Conservation (phyloP, 129 eudicot species). For the Flaveria linearis region DNA sequence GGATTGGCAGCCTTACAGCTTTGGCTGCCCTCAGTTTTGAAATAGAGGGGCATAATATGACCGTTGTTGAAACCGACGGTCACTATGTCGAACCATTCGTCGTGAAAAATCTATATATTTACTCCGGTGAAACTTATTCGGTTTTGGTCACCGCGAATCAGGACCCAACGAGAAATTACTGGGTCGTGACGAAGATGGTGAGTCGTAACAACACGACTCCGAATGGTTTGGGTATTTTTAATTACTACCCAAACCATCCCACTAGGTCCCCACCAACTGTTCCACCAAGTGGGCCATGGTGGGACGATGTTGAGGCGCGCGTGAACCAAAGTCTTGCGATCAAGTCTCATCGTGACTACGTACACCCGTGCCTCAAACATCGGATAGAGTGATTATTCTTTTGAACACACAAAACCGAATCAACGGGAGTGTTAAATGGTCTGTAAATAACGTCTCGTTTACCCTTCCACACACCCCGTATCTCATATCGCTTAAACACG, state of each 20-base stretch:
- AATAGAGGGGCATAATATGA: constrained; percentile 95
- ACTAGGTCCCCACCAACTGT: constrained; percentile 53
- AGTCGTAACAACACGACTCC: constrained; percentile 60
- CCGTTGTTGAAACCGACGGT: constrained; percentile 92
- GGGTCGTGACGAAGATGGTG: constrained; percentile 61
- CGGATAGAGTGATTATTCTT: constrained; percentile 62
- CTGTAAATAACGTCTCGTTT: constrained; percentile 71
- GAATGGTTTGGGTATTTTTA: constrained; percentile 58
- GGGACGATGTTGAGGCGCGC: constrained; percentile 53
- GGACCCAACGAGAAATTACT: constrained; percentile 76
- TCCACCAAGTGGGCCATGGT: constrained; percentile 68
- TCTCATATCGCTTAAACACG: constrained; percentile 57
- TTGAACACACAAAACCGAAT: constrained; percentile 73
- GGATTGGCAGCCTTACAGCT: constrained; percentile 83
- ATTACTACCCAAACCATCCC: constrained; percentile 89
- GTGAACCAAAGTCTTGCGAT: constrained; percentile 57
- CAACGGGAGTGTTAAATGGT: constrained; percentile 57
- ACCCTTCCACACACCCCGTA: constrained; percentile 74
- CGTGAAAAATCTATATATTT: constrained; percentile 69
- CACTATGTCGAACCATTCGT: constrained; percentile 78
- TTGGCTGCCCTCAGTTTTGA: constrained; percentile 82
- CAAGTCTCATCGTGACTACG: constrained; percentile 50
- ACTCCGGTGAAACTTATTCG: constrained; percentile 91
- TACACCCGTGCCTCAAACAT: constrained; percentile 55
- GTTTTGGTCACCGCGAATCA: constrained; percentile 74